Percentiles rank a stretch among this genome's conserved stretches.
Evolutionary conservation across 768 basidiomycete species (phyloP).

Genomic region (Mycena albidolilacea): DNA sequence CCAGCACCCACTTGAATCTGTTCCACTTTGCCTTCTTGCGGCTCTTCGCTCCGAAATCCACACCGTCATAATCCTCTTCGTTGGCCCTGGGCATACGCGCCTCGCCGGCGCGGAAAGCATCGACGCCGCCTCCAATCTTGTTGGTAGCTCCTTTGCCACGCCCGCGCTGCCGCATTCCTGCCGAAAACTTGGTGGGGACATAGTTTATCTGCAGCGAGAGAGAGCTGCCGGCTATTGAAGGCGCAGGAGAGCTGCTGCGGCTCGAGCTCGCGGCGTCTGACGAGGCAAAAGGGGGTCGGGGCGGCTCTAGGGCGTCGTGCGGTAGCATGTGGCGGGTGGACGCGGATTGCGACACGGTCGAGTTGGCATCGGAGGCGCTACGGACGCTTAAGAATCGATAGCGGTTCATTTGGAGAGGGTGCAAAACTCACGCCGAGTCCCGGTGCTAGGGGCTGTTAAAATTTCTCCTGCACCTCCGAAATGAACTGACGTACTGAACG

Average conservation of each 20-base stretch:
- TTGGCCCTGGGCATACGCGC: conserved; percentile 54
- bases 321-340: conserved; percentile 29
- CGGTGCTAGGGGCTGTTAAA: conserved; percentile 19
- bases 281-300: conserved; percentile 28
- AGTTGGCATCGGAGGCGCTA: conserved; percentile 25
- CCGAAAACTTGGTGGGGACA: conserved; percentile 72
- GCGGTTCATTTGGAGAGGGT: background rate
- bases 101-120: conserved; percentile 62
- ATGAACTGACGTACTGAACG: background rate
- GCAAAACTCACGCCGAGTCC: conserved; percentile 20
- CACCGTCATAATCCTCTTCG: conserved; percentile 61
- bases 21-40: conserved; percentile 67
- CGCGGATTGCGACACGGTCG: conserved; percentile 21
- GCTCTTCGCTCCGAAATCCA: conserved; percentile 47
- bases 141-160: conserved; percentile 34
- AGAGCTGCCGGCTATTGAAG: conserved; percentile 28
- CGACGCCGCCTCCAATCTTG: conserved; percentile 70
- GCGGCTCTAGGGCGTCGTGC: conserved; percentile 27
- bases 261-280: conserved; percentile 22
- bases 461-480: background rate
- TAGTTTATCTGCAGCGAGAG: conserved; percentile 67
- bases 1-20: conserved; percentile 75
- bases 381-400: background rate
- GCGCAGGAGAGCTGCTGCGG: conserved; percentile 37
- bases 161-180: conserved; percentile 53